Percentiles rank a stretch among this genome's conserved stretches.
phyloP scores from a whole-genome alignment of 352 stramenopile genomes.

The Globisporangium echinulatum region DNA sequence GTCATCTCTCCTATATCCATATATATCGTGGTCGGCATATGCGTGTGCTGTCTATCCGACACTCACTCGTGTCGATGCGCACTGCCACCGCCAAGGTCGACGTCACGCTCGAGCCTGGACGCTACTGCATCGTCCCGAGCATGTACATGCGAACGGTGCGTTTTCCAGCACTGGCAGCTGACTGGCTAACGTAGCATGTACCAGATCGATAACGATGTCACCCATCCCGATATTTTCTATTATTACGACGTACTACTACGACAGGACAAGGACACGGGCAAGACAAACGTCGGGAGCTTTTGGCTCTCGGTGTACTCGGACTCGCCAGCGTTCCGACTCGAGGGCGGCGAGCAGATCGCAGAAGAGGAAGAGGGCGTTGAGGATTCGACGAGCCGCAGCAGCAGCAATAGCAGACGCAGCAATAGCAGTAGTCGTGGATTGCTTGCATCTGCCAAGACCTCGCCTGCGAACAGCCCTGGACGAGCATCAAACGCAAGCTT shows the following conservation, averaged over 20 bases:
- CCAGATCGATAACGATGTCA: background rate
- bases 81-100: conserved; percentile 30
- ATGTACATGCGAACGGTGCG: conserved; percentile 85
- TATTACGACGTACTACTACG: background rate
- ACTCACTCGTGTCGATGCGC: too few relatives aligned
- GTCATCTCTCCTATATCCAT: too few relatives aligned
- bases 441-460: conserved; percentile 5
- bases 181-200: too few relatives aligned
- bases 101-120: conserved; percentile 59
- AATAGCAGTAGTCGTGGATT: background rate
- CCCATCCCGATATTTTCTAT: background rate
- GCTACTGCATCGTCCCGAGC: conserved; percentile 79
- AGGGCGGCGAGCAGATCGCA: conserved; percentile 68
- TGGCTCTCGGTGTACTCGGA: conserved; percentile 81
- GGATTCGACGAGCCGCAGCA: conserved; percentile 13
- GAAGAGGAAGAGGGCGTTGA: conserved; percentile 77
- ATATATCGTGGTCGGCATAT: too few relatives aligned
- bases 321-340: conserved; percentile 52
- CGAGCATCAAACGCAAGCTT: conserved; percentile 25
- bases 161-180: background rate
- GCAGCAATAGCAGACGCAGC: background rate
- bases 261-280: conserved; percentile 72
- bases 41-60: too few relatives aligned
- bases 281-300: conserved; percentile 72
- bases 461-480: conserved; percentile 17